These are phyloP conservation scores for Candida glaebosa DNA, from an alignment of 805 yeast species.

Conservation along the genomic window DNA sequence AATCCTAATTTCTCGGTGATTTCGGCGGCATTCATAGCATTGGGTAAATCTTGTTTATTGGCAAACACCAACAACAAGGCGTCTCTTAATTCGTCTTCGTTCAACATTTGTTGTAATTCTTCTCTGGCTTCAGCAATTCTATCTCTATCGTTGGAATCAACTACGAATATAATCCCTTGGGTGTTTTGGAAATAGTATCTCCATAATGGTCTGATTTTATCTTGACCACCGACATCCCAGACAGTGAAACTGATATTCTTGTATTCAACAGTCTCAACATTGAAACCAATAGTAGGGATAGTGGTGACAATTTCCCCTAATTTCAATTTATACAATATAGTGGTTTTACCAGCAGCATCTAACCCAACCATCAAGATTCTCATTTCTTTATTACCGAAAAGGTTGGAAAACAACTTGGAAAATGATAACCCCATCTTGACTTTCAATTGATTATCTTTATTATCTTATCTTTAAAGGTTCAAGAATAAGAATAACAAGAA, in stretches of 20 bases:
- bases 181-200: constrained; percentile 98
- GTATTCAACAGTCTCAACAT: constrained; percentile 96
- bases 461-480: constrained; percentile 5
- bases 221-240: constrained; percentile 99
- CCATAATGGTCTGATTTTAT: constrained; percentile 98
- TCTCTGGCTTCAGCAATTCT: constrained; percentile 98
- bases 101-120: constrained; percentile 96
- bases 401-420: constrained; percentile 91
- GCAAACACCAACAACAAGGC: constrained; percentile 94
- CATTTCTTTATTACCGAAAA: constrained; percentile 97
- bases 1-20: constrained; percentile 95
- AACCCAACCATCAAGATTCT: constrained; percentile 97
- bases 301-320: constrained; percentile 96
- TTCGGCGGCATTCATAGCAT: constrained; percentile 98
- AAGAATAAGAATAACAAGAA: constrained; percentile 2
- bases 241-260: constrained; percentile 95
- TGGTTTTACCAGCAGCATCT: constrained; percentile 98
- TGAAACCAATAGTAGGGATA: constrained; percentile 95
- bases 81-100: constrained; percentile 97
- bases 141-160: constrained; percentile 96
- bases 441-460: constrained; percentile 16
- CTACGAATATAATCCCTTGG: constrained; percentile 96
- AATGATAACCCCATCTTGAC: constrained; percentile 83
- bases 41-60: constrained; percentile 98
- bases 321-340: constrained; percentile 90